Percentiles rank a stretch among this genome's conserved stretches.
These are phyloP conservation scores for Diospyros lotus DNA, from an alignment of 148 eudicot genomes.

Conservation along the genomic window DNA sequence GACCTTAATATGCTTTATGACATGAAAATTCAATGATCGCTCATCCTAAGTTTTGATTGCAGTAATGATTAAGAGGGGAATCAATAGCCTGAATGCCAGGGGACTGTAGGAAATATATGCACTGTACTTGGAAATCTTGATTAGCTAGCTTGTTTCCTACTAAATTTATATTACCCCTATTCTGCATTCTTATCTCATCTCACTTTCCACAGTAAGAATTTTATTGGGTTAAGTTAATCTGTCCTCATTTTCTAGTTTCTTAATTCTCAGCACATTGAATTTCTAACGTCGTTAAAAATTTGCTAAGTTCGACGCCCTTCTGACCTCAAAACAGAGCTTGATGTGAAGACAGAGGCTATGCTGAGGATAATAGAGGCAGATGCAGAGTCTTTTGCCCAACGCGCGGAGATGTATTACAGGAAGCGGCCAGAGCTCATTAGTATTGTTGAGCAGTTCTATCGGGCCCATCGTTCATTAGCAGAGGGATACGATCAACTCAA, in stretches of 20 bases:
- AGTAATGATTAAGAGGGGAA: not conserved
- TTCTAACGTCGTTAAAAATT: not conserved
- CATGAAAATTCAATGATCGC: not conserved
- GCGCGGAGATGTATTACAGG: slow-evolving; percentile 95
- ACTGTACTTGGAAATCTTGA: not conserved
- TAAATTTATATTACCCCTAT: not conserved
- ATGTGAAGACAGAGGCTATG: slow-evolving; percentile 69
- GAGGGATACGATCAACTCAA: slow-evolving; percentile 69
- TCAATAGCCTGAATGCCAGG: not conserved
- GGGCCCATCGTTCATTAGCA: slow-evolving; percentile 73
- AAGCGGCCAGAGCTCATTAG: slow-evolving; percentile 76
- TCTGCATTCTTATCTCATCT: not conserved
- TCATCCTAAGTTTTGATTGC: not conserved
- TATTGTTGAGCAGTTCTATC: slow-evolving; percentile 73
- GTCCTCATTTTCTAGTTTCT: not conserved
- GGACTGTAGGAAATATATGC: not conserved
- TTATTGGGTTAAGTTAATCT: not conserved
- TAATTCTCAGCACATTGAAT: not conserved
- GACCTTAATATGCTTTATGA: not conserved
- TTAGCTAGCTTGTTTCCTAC: not conserved
- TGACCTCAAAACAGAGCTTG: slow-evolving; percentile 44
- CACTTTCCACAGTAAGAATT: not conserved
- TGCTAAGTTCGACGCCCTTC: not conserved
- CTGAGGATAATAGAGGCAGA: slow-evolving; percentile 72
- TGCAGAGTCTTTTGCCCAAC: slow-evolving; percentile 85